Conservation (phyloP, 1,139 yeast genomes). For the Kurtzmaniella quercitrusa region DNA sequence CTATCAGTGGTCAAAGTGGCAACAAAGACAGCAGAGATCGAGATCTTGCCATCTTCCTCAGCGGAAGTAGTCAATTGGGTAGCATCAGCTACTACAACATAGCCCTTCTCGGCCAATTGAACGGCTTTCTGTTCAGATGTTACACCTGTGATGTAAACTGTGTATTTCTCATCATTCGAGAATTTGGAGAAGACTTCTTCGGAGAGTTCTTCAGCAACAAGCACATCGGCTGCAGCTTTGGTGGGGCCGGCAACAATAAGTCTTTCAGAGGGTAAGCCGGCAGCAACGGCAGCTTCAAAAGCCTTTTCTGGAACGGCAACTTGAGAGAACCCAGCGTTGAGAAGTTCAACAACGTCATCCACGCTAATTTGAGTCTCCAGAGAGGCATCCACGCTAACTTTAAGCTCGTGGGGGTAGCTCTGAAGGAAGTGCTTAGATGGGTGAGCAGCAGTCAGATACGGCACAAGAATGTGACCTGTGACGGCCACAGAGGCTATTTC, state of each 20-base stretch:
- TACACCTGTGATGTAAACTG: conserved; percentile 30
- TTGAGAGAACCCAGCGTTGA: conserved; percentile 64
- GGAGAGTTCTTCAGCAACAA: conserved; percentile 10
- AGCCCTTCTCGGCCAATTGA: conserved; percentile 31
- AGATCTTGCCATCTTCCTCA: conserved; percentile 24
- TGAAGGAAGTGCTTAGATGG: conserved; percentile 33
- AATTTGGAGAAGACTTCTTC: conserved; percentile 18
- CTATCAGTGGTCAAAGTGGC: conserved; percentile 73
- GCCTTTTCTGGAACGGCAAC: conserved; percentile 40
- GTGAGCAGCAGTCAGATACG: conserved; percentile 18
- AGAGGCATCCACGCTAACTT: conserved; percentile 34
- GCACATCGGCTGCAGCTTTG: conserved; percentile 11
- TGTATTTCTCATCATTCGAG: conserved; percentile 38
- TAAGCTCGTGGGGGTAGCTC: conserved; percentile 29
- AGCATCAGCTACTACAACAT: conserved; percentile 46
- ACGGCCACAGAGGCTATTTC: conserved; percentile 27
- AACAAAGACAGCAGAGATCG: conserved; percentile 52
- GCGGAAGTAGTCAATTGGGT: conserved; percentile 40
- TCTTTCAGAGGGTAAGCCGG: conserved; percentile 62
- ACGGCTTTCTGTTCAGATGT: conserved; percentile 24
- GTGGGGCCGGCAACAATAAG: conserved; percentile 37
- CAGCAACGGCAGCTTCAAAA: conserved; percentile 31
- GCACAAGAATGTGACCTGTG: conserved; percentile 37
- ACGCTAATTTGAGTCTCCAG: conserved; percentile 13
- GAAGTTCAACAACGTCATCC: conserved; percentile 49